Evolutionary conservation across 108 stramenopile species (phyloP).

Genomic region (Pseudonitzschia multiseries): DNA sequence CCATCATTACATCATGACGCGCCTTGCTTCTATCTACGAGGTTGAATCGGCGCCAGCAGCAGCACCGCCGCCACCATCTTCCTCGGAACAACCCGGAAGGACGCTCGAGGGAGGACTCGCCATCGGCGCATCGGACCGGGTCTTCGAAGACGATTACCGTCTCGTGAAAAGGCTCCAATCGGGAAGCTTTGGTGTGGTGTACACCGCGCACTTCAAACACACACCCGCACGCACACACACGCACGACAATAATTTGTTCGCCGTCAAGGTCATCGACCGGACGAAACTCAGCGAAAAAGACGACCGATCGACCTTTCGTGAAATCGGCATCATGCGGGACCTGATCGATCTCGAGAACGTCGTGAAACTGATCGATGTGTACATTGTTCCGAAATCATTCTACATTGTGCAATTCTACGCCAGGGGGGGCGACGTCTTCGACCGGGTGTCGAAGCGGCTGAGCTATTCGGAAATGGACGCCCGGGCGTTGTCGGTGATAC

Average conservation of each 20-base stretch:
- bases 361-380: slow-evolving; percentile 82
- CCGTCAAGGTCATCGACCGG: slow-evolving; percentile 72
- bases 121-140: background rate
- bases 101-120: slow-evolving; percentile 22
- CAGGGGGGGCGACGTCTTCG: slow-evolving; percentile 96
- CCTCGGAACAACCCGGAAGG: slow-evolving; percentile 21
- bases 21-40: too few relatives aligned
- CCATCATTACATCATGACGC: too few relatives aligned
- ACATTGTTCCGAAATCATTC: slow-evolving; percentile 56
- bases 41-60: too few relatives aligned
- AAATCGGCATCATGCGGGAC: slow-evolving; percentile 62
- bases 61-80: too few relatives aligned
- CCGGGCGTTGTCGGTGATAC: slow-evolving; percentile 53
- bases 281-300: slow-evolving; percentile 47
- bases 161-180: slow-evolving; percentile 51
- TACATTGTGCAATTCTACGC: slow-evolving; percentile 88
- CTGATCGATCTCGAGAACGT: slow-evolving; percentile 49
- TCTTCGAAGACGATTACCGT: slow-evolving; percentile 55
- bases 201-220: slow-evolving; percentile 43
- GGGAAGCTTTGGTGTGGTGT: slow-evolving; percentile 74
- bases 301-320: slow-evolving; percentile 54
- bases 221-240: slow-evolving; percentile 27
- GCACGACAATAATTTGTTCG: slow-evolving; percentile 55
- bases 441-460: slow-evolving; percentile 76
- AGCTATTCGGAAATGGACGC: slow-evolving; percentile 91